Base-by-base conservation (phyloP, 768 basidiomycete species). In the Tephrocybe sp. region DNA sequence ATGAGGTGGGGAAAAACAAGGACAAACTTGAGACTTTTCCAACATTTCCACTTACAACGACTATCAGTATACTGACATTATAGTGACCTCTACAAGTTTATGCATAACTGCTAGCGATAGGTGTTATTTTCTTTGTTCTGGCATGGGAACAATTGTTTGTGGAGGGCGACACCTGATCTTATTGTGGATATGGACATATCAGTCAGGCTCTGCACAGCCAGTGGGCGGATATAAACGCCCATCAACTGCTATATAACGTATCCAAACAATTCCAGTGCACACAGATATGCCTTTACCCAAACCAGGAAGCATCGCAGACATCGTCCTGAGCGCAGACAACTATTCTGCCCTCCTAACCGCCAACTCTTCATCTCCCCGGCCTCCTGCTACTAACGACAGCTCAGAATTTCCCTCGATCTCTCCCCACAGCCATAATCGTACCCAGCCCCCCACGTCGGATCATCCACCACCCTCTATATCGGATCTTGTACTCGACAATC, bases 401-500 rank as follows among this genome's bases (percentile, higher is more conserved):
- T 14, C 30, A 17, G 7, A 36, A 39, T 20, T 35, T 30, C 44
- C 23, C 36, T 39, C 8, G 14, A 9, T 31, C 31, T 12, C 36
- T 17, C 4, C 48, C 13, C n/a, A 42, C 7, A 44, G 34, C 31
- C 19, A 35, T 23, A 5, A 13, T 39, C 26, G 26, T 7, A 7
- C 33, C 36, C 10, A 13, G 8, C 40, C 33, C 19, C n/a, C 44
- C 32, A 39, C 51, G 17, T 31, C 14, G 9, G 16, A 16, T 16
- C 47, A 46, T 14, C 43, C 60, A 34, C 19, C 41, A 23, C 52
- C 51, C 4, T 63, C 60, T 8, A 45, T 60, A 14, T 39, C 54
- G 1, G 61, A 64, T 38, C 46, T 59, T 22, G 48, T 59, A 12
- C 51, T 64, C 22, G 43, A 62, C 45, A 55, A 58, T 34, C 38